phyloP scores from a whole-genome alignment of 257 asterid species.

The Scutellaria barbata region DNA sequence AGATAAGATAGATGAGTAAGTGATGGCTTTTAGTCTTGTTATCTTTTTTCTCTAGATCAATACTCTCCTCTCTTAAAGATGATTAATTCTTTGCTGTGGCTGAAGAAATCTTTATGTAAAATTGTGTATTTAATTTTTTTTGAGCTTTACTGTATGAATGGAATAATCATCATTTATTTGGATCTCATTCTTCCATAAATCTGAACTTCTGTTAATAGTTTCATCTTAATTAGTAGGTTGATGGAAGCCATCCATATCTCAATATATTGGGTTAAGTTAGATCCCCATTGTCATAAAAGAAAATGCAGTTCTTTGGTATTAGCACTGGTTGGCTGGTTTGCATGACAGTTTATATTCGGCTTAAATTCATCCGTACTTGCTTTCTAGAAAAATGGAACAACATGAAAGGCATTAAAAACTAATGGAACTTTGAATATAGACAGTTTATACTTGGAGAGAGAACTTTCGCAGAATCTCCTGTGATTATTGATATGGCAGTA shows the following conservation, averaged over 20 bases:
- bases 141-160: constrained; percentile 23
- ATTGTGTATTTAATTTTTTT: background rate
- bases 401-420: constrained; percentile 2
- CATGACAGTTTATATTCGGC: background rate
- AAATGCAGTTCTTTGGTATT: background rate
- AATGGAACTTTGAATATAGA: background rate
- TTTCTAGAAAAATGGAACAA: constrained; percentile 18
- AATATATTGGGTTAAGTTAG: background rate
- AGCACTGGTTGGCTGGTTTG: constrained; percentile 7
- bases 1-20: constrained; percentile 16
- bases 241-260: background rate
- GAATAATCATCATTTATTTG: background rate
- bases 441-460: background rate
- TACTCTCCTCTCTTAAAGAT: constrained; percentile 19
- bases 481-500: constrained; percentile 6
- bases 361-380: background rate
- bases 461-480: background rate
- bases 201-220: constrained; percentile 1
- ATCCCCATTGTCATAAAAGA: background rate
- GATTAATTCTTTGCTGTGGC: constrained; percentile 26
- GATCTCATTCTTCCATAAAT: constrained; percentile 1
- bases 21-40: constrained; percentile 11
- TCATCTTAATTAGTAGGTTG: background rate
- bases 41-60: constrained; percentile 10
- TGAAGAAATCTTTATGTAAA: background rate